Evolutionary conservation across 2,329 filamentous ascomycete genomes (phyloP).

Genomic region (Penicillium crustosum): DNA sequence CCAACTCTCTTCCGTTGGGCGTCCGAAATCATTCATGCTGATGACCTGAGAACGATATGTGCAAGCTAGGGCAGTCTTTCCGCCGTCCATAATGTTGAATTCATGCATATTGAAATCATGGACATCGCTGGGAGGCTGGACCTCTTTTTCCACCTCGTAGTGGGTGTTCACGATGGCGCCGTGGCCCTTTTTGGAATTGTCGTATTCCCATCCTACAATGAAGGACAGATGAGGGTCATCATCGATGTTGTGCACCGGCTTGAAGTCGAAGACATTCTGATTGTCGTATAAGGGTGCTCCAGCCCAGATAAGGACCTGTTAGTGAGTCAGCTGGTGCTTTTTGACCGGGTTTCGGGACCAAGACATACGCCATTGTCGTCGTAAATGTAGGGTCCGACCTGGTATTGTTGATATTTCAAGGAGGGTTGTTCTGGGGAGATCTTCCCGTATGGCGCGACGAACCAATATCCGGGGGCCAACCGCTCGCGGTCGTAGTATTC

Average conservation of each 20-base stretch:
- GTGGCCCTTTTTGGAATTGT: constrained; percentile 45
- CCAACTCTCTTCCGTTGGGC: constrained; percentile 33
- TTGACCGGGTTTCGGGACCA: neutral
- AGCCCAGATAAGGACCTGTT: constrained; percentile 49
- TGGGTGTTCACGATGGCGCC: constrained; percentile 51
- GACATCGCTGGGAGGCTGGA: constrained; percentile 33
- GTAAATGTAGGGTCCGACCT: constrained; percentile 52
- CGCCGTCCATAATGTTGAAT: constrained; percentile 40
- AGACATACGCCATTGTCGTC: constrained; percentile 46
- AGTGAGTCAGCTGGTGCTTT: constrained; percentile 9
- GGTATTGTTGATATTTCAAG: constrained; percentile 40
- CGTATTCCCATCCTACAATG: constrained; percentile 37
- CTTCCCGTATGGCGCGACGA: constrained; percentile 48
- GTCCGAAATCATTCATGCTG: constrained; percentile 32
- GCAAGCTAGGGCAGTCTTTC: constrained; percentile 36
- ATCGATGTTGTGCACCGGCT: constrained; percentile 46
- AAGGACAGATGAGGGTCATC: constrained; percentile 50
- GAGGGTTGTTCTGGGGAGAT: constrained; percentile 26
- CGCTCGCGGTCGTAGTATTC: constrained; percentile 24
- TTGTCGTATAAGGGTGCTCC: constrained; percentile 50
- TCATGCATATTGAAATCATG: constrained; percentile 44
- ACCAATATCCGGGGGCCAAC: constrained; percentile 48
- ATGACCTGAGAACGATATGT: constrained; percentile 25
- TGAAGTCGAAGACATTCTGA: constrained; percentile 50
- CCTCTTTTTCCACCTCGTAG: constrained; percentile 46